Evolutionary conservation across 371 early-diverging fungal genomes (phyloP).

Genomic region (Lichtheimia ramosa): DNA sequence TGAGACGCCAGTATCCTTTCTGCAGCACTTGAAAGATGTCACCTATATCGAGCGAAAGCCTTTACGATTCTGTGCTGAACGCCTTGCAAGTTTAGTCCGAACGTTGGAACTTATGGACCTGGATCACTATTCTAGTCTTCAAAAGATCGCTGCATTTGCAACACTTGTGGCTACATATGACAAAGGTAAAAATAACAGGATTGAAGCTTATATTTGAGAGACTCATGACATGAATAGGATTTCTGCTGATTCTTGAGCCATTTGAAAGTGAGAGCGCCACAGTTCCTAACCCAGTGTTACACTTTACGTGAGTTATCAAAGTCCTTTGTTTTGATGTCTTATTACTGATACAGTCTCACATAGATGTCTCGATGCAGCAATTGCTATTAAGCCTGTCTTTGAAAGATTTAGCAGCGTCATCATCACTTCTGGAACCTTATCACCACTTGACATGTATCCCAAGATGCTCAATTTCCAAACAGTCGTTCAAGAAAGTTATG

Average conservation of each 20-base stretch:
- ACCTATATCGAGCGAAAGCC: slow-evolving; percentile 95
- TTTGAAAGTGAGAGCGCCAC: slow-evolving; percentile 92
- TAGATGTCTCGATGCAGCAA: slow-evolving; percentile 96
- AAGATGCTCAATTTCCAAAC: slow-evolving; percentile 91
- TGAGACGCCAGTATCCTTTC: slow-evolving; percentile 92
- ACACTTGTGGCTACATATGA: slow-evolving; percentile 96
- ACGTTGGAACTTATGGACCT: slow-evolving; percentile 92
- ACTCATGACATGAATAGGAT: slow-evolving; percentile 54
- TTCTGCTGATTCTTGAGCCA: slow-evolving; percentile 97
- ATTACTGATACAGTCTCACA: not conserved
- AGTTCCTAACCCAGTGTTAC: slow-evolving; percentile 94
- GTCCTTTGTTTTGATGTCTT: no score
- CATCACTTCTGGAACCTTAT: slow-evolving; percentile 99
- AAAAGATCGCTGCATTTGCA: slow-evolving; percentile 93
- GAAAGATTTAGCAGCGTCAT: slow-evolving; percentile 95
- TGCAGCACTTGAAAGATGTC: slow-evolving; percentile 90
- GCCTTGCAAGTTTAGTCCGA: slow-evolving; percentile 87
- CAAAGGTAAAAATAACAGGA: slow-evolving; percentile 64
- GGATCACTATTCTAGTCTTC: slow-evolving; percentile 83
- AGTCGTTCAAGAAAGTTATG: slow-evolving; percentile 87
- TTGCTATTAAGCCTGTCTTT: slow-evolving; percentile 97
- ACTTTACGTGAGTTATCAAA: slow-evolving; percentile 67
- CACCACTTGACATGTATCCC: slow-evolving; percentile 99
- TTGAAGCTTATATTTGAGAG: not conserved
- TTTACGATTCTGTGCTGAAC: slow-evolving; percentile 91